Evolutionary conservation across 2,329 filamentous ascomycete genomes (phyloP).

Genomic region (Cladosporium sphaerospermum): DNA sequence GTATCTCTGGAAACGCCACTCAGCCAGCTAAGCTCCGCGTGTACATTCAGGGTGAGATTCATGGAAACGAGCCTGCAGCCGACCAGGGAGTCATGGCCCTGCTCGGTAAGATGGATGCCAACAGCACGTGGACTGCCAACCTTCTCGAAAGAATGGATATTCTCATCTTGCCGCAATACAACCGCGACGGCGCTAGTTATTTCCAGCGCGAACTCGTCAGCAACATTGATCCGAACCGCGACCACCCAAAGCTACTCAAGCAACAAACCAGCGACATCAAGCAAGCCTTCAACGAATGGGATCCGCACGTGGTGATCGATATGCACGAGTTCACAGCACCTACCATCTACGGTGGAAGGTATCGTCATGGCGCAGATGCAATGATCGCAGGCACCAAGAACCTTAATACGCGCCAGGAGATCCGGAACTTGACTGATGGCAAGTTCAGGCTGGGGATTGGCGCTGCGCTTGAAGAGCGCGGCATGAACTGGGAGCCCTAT

Average conservation of each 20-base stretch:
- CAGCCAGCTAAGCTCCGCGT: conserved; percentile 27
- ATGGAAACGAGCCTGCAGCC: conserved; percentile 35
- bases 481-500: conserved; percentile 31
- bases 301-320: conserved; percentile 30
- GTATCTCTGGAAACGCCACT: neutral
- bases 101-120: conserved; percentile 31
- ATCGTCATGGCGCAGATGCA: conserved; percentile 29
- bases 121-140: conserved; percentile 28
- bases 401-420: conserved; percentile 24
- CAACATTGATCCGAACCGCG: conserved; percentile 20
- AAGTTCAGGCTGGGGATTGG: conserved; percentile 27
- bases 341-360: conserved; percentile 21
- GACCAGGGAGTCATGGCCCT: conserved; percentile 33
- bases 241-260: conserved; percentile 27
- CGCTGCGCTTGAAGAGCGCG: conserved; percentile 20
- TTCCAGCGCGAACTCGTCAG: conserved; percentile 21
- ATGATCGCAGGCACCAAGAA: conserved; percentile 23
- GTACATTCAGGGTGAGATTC: conserved; percentile 33
- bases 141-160: conserved; percentile 30
- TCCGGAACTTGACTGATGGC: conserved; percentile 26
- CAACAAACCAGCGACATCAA: conserved; percentile 28
- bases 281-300: conserved; percentile 24
- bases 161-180: conserved; percentile 15
- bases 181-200: conserved; percentile 18
- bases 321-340: conserved; percentile 31